phyloP scores from a whole-genome alignment of 2,329 filamentous ascomycete species.

The Pseudogymnoascus sp. region DNA sequence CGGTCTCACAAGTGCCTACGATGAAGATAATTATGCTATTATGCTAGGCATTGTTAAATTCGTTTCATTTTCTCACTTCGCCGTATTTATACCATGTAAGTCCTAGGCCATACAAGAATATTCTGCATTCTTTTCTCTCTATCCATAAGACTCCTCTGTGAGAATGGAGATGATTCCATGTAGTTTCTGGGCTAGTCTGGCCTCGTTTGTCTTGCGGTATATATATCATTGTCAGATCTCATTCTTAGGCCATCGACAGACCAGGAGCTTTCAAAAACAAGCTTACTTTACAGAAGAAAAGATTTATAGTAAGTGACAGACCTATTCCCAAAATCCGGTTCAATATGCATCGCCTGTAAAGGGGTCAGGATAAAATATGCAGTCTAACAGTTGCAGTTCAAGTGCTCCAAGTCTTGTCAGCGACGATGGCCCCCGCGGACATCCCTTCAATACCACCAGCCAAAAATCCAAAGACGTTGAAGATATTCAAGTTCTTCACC shows the following conservation, averaged over 20 bases:
- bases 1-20: not conserved
- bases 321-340: not conserved
- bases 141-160: not conserved
- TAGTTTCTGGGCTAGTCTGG: not conserved
- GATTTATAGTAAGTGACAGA: not conserved
- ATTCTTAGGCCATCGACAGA: not conserved
- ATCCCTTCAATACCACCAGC: not conserved
- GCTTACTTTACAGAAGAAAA: not conserved
- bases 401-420: not conserved
- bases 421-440: not conserved
- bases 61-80: not conserved
- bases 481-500: constrained; percentile 13
- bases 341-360: not conserved
- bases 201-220: not conserved
- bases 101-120: not conserved
- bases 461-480: not conserved
- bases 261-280: not conserved
- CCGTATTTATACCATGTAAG: not conserved
- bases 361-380: not conserved
- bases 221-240: not conserved
- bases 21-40: not conserved
- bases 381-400: not conserved
- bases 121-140: not conserved
- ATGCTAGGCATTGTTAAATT: not conserved
- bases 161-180: not conserved